phyloP scores from a whole-genome alignment of 352 stramenopile species.

The Globisporangium paddicum region DNA sequence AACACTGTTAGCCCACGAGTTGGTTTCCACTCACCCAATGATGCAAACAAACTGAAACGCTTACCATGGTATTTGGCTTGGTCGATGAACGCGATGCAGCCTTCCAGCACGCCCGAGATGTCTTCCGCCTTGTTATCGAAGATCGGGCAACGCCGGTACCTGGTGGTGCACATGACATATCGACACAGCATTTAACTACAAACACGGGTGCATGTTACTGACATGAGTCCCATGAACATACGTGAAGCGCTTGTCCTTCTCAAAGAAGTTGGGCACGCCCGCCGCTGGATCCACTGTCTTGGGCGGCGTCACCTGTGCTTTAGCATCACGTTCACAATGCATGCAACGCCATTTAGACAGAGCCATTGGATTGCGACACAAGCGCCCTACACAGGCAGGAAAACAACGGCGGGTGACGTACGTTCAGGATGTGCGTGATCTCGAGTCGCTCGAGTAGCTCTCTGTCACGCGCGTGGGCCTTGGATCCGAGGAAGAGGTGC shows the following conservation, averaged over 20 bases:
- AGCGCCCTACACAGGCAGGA: background rate
- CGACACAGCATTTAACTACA: background rate
- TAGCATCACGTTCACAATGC: background rate
- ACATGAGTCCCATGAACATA: constrained; percentile 7
- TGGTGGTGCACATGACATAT: constrained; percentile 8
- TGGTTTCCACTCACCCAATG: background rate
- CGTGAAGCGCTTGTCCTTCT: constrained; percentile 77
- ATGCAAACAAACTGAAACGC: background rate
- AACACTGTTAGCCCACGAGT: constrained; percentile 24
- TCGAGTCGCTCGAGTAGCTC: constrained; percentile 46
- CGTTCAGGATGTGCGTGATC: constrained; percentile 86
- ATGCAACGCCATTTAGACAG: background rate
- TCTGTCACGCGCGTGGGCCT: constrained; percentile 56
- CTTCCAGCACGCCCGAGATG: constrained; percentile 74
- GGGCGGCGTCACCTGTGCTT: constrained; percentile 62
- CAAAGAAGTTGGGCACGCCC: constrained; percentile 90
- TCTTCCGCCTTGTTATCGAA: constrained; percentile 91
- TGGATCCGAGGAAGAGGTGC: constrained; percentile 71
- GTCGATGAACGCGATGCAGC: constrained; percentile 88
- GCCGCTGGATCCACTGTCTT: constrained; percentile 77
- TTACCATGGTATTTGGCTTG: constrained; percentile 89
- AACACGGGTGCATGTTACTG: background rate
- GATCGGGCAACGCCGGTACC: constrained; percentile 78
- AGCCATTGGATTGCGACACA: background rate
- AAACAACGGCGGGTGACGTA: constrained; percentile 16